These are phyloP conservation scores for Buddleja alternifolia DNA, from an alignment of 257 asterid species.

Conservation along the genomic window DNA sequence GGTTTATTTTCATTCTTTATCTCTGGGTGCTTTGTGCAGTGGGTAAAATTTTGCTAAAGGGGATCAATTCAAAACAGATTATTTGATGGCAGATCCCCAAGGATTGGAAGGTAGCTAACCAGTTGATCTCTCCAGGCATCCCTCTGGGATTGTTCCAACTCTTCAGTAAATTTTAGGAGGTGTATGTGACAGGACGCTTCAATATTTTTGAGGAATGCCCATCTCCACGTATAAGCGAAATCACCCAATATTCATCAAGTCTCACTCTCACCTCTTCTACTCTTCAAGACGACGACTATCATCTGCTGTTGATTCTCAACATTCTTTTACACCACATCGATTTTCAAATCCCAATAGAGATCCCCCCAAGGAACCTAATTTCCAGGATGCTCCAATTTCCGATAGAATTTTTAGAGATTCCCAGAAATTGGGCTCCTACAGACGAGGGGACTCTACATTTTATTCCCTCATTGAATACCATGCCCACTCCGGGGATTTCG, in stretches of 20 bases:
- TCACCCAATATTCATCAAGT: conserved; percentile 42
- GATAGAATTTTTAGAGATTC: conserved; percentile 54
- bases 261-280: conserved; percentile 34
- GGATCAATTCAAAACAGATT: conserved; percentile 26
- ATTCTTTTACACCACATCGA: too few species aligned
- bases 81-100: conserved; percentile 79
- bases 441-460: conserved; percentile 82
- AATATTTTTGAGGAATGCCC: conserved; percentile 66
- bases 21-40: conserved; percentile 1
- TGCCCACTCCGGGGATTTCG: conserved; percentile 66
- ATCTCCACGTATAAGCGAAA: conserved; percentile 38
- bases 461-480: conserved; percentile 71
- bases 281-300: conserved; percentile 45
- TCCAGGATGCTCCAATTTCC: conserved; percentile 48
- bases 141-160: conserved; percentile 88
- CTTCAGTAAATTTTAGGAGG: conserved; percentile 82
- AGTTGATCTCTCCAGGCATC: conserved; percentile 77
- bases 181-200: too few species aligned
- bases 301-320: conserved; percentile 4
- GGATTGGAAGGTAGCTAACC: conserved; percentile 75
- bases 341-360: background rate
- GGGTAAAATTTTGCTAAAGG: background rate
- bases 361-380: conserved; percentile 24
- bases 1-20: conserved; percentile 8
- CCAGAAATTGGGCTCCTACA: conserved; percentile 64